Evolutionary conservation across 441 rosid species (phyloP), one percentile per base, ranked within the genome.

Genomic region (Bruguiera hainesii): DNA sequence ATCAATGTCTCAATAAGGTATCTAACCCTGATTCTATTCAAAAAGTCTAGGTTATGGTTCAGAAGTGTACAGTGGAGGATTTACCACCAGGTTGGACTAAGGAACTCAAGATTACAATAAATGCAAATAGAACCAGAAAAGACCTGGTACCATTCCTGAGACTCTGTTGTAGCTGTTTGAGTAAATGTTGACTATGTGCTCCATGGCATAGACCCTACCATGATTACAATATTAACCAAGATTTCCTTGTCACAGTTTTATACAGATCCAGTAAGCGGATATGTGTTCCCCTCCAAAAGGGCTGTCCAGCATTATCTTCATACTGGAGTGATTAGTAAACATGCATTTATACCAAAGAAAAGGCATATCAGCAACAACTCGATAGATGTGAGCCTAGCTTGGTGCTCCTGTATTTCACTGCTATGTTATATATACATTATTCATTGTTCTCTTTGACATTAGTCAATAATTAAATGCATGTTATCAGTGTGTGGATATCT

Each of bases 11-110:
- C 1, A 30, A 46, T 52, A 0, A 30, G 42, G 52, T 33, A 46
- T 72, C 68, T 52, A 30, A 60, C 59, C 42, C 63, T 68, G 53
- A 60, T 37, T 57, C 30, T 60, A 46, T 64, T 25, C 18, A 56
- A 10, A 50, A 53, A 69, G 60, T 71, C 60, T 72, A 83, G 82
- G 81, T 67, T 58, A 63, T 52, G 39, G 65, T 60, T 52, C 72
- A 74, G 71, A 78, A 67, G 51, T 62, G 71, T 51, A 62, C 70
- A 6, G 63, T 11, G 20, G 75, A 66, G 52, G 82, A 78, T 72
- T 76, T 83, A 73, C 85, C 85, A 5, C 69, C 78, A n/a, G 82
- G 83, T 49, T 81, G 84, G 87, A 70, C 70, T 65, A 81, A 74
- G 73, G 80, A 77, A 64, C 29, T 65, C 70, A 79, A 69, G 71